Percentiles rank a stretch among this genome's conserved stretches.
phyloP scores from a whole-genome alignment of 805 yeast species.

The Barnettozyma sucrosica region DNA sequence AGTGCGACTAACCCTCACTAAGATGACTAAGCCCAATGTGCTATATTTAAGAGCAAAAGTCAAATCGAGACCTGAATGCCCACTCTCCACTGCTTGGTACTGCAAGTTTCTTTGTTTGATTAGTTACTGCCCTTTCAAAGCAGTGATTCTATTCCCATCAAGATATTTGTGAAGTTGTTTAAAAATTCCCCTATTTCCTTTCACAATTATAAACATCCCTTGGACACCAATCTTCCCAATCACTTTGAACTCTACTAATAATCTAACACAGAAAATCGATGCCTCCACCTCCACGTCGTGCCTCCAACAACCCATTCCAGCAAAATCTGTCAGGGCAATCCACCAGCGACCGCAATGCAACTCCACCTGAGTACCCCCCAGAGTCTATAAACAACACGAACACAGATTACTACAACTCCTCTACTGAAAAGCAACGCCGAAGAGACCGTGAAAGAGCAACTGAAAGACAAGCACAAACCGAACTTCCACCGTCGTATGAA shows the following conservation, averaged over 20 bases:
- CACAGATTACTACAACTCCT: slow-evolving; percentile 28
- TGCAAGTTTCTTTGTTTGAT: background rate
- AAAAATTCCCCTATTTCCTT: background rate
- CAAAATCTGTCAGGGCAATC: slow-evolving; percentile 39
- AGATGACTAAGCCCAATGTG: background rate
- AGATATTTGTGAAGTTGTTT: background rate
- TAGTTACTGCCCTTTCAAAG: background rate
- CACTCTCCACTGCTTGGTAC: background rate
- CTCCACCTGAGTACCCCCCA: slow-evolving; percentile 29
- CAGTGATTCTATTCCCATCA: background rate
- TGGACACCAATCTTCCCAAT: background rate
- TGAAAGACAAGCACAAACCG: slow-evolving; percentile 15
- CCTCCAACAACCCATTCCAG: slow-evolving; percentile 48
- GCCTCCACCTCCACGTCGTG: slow-evolving; percentile 19
- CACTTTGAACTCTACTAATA: slow-evolving; percentile 9
- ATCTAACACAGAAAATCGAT: slow-evolving; percentile 12
- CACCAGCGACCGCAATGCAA: slow-evolving; percentile 20
- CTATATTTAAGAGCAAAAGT: background rate
- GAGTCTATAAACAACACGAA: slow-evolving; percentile 17
- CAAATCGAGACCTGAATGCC: background rate
- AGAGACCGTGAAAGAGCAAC: slow-evolving; percentile 17
- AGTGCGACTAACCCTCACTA: background rate
- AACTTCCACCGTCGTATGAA: slow-evolving; percentile 62
- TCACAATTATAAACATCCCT: background rate
- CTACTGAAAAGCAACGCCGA: slow-evolving; percentile 17